Evolutionary conservation across 306 rosid genomes (phyloP), one percentile per base, ranked within the genome.

Genomic region (Prunus fruticosa): DNA sequence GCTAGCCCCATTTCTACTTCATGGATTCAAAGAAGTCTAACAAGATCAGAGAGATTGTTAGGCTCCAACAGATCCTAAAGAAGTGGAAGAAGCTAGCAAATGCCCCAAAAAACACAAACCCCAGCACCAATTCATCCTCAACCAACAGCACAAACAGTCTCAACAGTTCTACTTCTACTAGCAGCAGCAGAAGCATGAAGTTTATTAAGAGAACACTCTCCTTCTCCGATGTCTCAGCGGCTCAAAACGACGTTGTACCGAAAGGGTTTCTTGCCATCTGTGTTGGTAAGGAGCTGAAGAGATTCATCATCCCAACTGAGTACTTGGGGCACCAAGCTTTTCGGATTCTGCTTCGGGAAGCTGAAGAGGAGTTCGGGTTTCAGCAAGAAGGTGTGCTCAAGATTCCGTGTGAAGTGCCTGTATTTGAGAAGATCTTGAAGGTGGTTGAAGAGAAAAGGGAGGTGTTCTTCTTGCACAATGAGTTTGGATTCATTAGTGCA

Each of bases 41-140:
- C 89, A 96, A 89, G 84, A 96, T 96, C 84, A 87, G 91, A 65
- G 93, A 96, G 12, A 96, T 96, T 67, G 99, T 91, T 60, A 91
- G 98, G 80, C 99, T 96, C 81, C 93, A 86, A 74, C 97, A 93
- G 76, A 87, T 96, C 87, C 89, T 96, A 6, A 96, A 96, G 93
- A 96, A 89, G 73, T 96, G 99, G 99, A 90, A 96, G 78, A 92
- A 89, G 84, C 76, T 78, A 16, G 98, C 98, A 20, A 90, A 79
- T 83, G 80, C 97, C 32, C 80, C 98, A 27, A 92, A 89, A 76
- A 77, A 58, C 43, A 50, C 54, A 32, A 54, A 38, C 43, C 9
- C 49, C 3, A 25, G 11, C n/a, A 10, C 63, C 69, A n/a, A 5
- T 27, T 43, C 58, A 15, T 10, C 69, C n/a, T 14, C 32, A 16